A percentile compares a stretch with the other conserved stretches of the same genome.
Evolutionary conservation across 495 filamentous ascomycete species (phyloP).

Genomic region (Aspergillus leporis): DNA sequence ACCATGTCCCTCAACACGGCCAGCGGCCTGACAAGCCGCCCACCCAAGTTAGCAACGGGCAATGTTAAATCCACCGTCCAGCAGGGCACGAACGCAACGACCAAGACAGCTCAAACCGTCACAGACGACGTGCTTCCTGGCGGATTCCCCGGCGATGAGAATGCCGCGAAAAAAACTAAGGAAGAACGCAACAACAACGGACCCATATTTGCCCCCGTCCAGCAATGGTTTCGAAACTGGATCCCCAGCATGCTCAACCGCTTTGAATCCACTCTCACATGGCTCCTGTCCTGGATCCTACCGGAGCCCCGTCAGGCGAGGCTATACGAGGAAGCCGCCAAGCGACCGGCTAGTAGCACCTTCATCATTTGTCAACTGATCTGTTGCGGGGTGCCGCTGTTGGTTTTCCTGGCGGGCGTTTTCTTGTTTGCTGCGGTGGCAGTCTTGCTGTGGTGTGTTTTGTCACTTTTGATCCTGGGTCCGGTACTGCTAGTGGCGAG

Average conservation of each 20-base stretch:
- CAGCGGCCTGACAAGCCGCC: constrained; percentile 24
- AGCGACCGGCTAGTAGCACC: constrained; percentile 33
- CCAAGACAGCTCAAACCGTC: constrained; percentile 22
- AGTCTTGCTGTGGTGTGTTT: constrained; percentile 33
- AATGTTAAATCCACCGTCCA: constrained; percentile 23
- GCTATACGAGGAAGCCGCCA: constrained; percentile 33
- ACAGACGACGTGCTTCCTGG: constrained; percentile 30
- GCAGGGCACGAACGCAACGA: constrained; percentile 18
- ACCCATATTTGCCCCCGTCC: constrained; percentile 20
- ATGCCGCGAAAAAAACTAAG: constrained; percentile 12
- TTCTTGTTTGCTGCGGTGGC: constrained; percentile 39
- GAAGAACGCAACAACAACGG: constrained; percentile 21
- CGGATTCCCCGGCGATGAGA: constrained; percentile 34
- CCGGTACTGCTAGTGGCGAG: constrained; percentile 39
- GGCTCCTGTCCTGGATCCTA: constrained; percentile 29
- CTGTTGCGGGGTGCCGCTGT: constrained; percentile 39
- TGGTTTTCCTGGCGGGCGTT: constrained; percentile 38
- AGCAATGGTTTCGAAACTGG: constrained; percentile 19
- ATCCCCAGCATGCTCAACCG: constrained; percentile 30
- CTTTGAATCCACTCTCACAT: constrained; percentile 29
- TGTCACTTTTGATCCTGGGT: constrained; percentile 39
- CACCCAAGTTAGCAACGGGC: constrained; percentile 22
- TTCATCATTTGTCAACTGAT: constrained; percentile 40
- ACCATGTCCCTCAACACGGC: constrained; percentile 33
- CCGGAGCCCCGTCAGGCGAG: constrained; percentile 31